phyloP scores from a whole-genome alignment of 441 rosid genomes.

The Jatropha multifida region DNA sequence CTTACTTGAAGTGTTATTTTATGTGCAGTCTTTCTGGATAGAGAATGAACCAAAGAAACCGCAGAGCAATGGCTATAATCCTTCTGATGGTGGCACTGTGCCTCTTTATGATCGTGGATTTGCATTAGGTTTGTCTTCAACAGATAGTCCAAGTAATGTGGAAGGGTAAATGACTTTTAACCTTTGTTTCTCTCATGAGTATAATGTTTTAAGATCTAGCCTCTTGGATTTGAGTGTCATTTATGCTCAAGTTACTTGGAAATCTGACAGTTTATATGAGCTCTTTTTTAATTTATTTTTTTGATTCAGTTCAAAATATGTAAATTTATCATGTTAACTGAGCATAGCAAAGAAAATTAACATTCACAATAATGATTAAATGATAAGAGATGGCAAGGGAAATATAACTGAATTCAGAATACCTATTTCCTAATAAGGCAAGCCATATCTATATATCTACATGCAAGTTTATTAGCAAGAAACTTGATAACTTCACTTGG shows the following conservation, averaged over 20 bases:
- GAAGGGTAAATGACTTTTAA: slow-evolving; percentile 57
- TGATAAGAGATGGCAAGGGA: not conserved
- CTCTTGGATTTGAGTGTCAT: not conserved
- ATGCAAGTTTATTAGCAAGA: not conserved
- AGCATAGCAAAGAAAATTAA: not conserved
- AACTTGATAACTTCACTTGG: not conserved
- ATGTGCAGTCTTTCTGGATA: slow-evolving; percentile 82
- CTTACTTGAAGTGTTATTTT: slow-evolving; percentile 27
- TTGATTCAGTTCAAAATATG: not conserved
- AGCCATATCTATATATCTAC: not conserved
- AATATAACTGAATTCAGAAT: not conserved
- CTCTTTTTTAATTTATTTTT: not conserved
- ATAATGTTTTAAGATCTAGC: slow-evolving; percentile 2
- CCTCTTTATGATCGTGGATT: slow-evolving; percentile 97
- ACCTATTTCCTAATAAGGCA: not conserved
- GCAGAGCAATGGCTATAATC: slow-evolving; percentile 36
- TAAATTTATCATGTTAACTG: not conserved
- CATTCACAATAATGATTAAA: not conserved
- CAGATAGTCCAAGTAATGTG: slow-evolving; percentile 54
- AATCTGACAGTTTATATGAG: not conserved
- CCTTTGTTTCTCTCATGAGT: slow-evolving; percentile 1
- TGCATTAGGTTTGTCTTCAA: slow-evolving; percentile 74
- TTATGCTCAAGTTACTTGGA: not conserved
- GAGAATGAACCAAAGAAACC: slow-evolving; percentile 60
- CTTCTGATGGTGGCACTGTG: slow-evolving; percentile 50